These are phyloP conservation scores for Lactarius sp. DNA, from an alignment of 768 basidiomycete species.

Conservation along the genomic window DNA sequence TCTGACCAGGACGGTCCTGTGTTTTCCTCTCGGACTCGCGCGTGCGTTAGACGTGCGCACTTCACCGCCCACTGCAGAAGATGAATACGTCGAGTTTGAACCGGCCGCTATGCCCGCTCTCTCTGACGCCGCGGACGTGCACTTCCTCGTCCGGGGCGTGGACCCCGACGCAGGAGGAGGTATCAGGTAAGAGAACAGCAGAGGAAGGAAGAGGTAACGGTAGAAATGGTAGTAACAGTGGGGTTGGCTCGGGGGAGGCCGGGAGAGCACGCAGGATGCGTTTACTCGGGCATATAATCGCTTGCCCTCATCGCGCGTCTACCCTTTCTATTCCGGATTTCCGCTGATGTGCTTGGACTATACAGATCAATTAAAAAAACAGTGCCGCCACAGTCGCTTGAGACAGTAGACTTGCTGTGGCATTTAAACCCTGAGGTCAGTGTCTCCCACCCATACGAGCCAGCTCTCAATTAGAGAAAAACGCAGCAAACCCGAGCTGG, in stretches of 20 bases:
- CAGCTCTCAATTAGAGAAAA: too few species aligned
- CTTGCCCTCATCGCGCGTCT: conserved; percentile 1
- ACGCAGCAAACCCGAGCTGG: too few species aligned
- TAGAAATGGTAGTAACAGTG: conserved; percentile 32
- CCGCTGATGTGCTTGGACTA: too few species aligned
- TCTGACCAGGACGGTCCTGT: too few species aligned
- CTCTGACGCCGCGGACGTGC: conserved; percentile 55
- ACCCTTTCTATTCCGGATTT: neutral
- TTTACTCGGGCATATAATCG: conserved; percentile 52
- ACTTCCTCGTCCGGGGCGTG: conserved; percentile 50
- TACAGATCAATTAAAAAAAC: too few species aligned
- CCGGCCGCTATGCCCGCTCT: too few species aligned
- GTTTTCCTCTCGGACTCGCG: too few species aligned
- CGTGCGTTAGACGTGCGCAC: too few species aligned
- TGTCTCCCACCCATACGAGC: too few species aligned
- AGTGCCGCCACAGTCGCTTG: too few species aligned
- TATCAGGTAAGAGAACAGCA: conserved; percentile 25
- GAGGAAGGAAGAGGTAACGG: conserved; percentile 71
- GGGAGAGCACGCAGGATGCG: conserved; percentile 75
- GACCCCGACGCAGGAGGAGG: conserved; percentile 33
- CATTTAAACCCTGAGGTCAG: too few species aligned
- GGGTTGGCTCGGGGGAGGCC: conserved; percentile 49
- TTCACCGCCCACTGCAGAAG: conserved; percentile 19
- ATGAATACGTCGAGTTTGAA: conserved; percentile 54
- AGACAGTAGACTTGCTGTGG: too few species aligned